These are phyloP conservation scores for Geosmithia flava DNA, from an alignment of 2,329 filamentous ascomycete genomes.

Conservation along the genomic window DNA sequence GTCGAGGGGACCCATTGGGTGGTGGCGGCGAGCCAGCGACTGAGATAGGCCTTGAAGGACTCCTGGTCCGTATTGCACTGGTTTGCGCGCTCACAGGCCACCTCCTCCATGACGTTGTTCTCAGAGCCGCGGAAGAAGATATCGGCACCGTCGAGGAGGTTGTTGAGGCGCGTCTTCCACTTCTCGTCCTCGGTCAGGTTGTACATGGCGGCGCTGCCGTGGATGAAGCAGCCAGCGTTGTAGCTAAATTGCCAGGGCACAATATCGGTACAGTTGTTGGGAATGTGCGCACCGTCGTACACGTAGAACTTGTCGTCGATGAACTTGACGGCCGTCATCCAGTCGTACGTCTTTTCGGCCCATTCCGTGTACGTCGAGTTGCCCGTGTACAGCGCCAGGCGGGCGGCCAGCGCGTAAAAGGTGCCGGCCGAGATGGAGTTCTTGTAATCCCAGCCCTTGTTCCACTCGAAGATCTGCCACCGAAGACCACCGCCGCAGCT, in stretches of 20 bases:
- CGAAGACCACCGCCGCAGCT: constrained; percentile 64
- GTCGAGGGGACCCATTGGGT: constrained; percentile 54
- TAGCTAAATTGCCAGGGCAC: constrained; percentile 57
- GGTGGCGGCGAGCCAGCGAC: constrained; percentile 48
- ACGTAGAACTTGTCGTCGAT: constrained; percentile 47
- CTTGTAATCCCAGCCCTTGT: constrained; percentile 71
- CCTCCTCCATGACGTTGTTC: constrained; percentile 49
- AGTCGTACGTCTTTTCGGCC: constrained; percentile 63
- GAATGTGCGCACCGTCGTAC: constrained; percentile 48
- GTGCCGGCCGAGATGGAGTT: constrained; percentile 51
- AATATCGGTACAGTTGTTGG: constrained; percentile 42
- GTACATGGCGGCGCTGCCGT: constrained; percentile 57
- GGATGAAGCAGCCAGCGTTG: constrained; percentile 54
- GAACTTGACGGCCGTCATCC: constrained; percentile 46
- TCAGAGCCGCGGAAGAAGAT: constrained; percentile 41
- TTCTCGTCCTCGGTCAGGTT: constrained; percentile 40
- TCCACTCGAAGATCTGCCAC: constrained; percentile 79
- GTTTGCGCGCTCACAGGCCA: constrained; percentile 49
- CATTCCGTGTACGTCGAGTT: constrained; percentile 68
- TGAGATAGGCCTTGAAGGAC: constrained; percentile 52
- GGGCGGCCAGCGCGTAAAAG: constrained; percentile 51
- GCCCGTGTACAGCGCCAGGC: constrained; percentile 64
- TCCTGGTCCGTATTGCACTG: constrained; percentile 51
- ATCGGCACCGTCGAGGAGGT: constrained; percentile 38
- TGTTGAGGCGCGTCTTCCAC: constrained; percentile 47